These are phyloP conservation scores for Brasenia schreberi DNA, from an alignment of 164 flowering plant species.

Conservation along the genomic window DNA sequence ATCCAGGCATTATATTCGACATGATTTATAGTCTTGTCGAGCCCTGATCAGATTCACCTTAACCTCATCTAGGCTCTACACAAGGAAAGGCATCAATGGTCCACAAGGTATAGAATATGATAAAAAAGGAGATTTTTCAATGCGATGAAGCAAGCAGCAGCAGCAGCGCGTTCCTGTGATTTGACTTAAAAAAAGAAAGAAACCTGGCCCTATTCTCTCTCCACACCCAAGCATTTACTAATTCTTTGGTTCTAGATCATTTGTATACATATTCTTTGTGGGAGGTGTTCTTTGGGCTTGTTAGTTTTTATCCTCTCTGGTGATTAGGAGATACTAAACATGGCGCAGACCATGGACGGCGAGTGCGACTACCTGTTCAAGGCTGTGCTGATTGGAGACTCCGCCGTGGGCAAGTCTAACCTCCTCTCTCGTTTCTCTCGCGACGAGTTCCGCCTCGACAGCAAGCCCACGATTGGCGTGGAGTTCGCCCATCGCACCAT, in stretches of 20 bases:
- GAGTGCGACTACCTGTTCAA: conserved; percentile 76
- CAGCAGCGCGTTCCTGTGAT: neutral
- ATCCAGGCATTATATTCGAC: no score
- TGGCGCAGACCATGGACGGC: conserved; percentile 19
- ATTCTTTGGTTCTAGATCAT: no score
- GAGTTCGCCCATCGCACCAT: conserved; percentile 60
- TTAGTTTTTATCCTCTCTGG: neutral
- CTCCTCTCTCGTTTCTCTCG: conserved; percentile 45
- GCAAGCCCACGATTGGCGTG: conserved; percentile 71
- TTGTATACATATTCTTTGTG: no score
- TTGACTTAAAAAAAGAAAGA: neutral
- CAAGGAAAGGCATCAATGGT: no score
- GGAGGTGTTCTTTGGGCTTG: no score
- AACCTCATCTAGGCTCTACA: no score
- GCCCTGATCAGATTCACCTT: no score
- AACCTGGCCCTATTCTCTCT: neutral
- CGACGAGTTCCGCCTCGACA: conserved; percentile 46
- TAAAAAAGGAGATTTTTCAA: no score
- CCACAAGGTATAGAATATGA: no score
- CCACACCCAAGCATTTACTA: neutral
- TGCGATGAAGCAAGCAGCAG: neutral
- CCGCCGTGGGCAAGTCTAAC: conserved; percentile 65
- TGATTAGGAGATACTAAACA: neutral
- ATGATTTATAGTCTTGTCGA: no score
- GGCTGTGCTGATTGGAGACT: conserved; percentile 57